A percentile compares a stretch with the other conserved stretches of the same genome.
Evolutionary conservation across 345 rosid species (phyloP).

Genomic region (Eucalyptus tenuipes): DNA sequence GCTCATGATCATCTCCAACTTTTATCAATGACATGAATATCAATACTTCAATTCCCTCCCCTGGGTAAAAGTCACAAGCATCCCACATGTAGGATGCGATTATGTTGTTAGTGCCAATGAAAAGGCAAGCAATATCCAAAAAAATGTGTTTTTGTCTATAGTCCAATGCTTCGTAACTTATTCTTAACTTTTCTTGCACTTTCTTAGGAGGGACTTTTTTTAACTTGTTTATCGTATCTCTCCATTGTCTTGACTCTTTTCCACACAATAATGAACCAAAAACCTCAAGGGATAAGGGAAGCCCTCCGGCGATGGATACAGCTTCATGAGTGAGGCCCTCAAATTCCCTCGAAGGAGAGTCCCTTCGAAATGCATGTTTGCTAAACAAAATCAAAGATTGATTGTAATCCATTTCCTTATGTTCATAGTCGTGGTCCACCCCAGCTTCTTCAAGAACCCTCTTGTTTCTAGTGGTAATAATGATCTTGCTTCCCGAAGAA

Average conservation of each 20-base stretch:
- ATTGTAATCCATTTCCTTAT: fast-evolving
- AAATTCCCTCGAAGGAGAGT: neutral
- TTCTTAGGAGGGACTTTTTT: fast-evolving
- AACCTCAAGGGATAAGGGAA: neutral
- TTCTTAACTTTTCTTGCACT: neutral
- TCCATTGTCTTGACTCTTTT: fast-evolving
- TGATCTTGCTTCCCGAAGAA: too few species aligned
- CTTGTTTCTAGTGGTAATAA: too few species aligned
- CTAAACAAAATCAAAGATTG: neutral
- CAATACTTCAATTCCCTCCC: neutral
- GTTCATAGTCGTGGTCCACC: fast-evolving
- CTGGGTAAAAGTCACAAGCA: fast-evolving
- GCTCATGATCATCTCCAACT: neutral
- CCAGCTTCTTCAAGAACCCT: fast-evolving
- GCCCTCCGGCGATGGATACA: neutral
- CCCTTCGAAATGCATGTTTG: neutral
- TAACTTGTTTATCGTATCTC: fast-evolving
- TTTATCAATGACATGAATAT: neutral
- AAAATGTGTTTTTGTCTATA: fast-evolving
- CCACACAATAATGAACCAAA: neutral
- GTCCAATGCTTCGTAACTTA: neutral
- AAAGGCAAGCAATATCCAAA: neutral
- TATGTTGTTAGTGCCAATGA: fast-evolving
- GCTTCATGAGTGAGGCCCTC: neutral
- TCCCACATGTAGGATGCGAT: neutral